phyloP scores from a whole-genome alignment of 2,329 filamentous ascomycete genomes.

The Fusarium redolens region DNA sequence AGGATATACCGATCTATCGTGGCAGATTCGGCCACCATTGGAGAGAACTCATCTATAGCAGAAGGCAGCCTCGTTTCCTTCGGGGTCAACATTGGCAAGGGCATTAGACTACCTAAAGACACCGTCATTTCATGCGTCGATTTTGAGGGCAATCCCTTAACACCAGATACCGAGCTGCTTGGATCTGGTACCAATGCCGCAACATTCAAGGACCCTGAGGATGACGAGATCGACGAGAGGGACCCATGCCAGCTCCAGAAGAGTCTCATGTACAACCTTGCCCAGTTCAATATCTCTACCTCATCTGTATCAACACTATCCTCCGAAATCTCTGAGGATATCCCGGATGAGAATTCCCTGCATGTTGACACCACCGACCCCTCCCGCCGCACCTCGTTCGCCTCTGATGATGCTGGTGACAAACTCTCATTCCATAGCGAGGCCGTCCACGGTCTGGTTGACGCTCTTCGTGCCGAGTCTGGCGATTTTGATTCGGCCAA shows the following conservation, averaged over 20 bases:
- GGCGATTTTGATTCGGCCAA: conserved; percentile 85
- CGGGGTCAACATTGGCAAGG: conserved; percentile 77
- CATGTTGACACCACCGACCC: conserved; percentile 60
- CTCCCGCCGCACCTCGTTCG: conserved; percentile 76
- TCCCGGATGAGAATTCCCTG: conserved; percentile 72
- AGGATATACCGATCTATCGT: conserved; percentile 79
- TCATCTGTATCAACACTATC: conserved; percentile 70
- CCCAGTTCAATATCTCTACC: conserved; percentile 63
- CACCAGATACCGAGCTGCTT: conserved; percentile 59
- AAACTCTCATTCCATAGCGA: conserved; percentile 80
- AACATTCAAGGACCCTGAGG: conserved; percentile 58
- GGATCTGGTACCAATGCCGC: conserved; percentile 64
- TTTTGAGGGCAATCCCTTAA: conserved; percentile 51
- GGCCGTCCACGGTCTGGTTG: conserved; percentile 86
- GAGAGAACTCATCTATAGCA: conserved; percentile 75
- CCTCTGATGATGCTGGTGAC: conserved; percentile 75
- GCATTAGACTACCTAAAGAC: conserved; percentile 57
- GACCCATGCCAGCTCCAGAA: conserved; percentile 65
- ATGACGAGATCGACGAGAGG: conserved; percentile 62
- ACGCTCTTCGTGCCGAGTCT: conserved; percentile 80
- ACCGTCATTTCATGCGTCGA: conserved; percentile 52
- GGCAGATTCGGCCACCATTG: conserved; percentile 77
- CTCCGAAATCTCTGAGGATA: conserved; percentile 73
- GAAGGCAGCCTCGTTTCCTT: conserved; percentile 83
- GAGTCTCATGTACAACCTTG: conserved; percentile 66